Conservation (phyloP, 345 rosid species). For the Barbarea vulgaris region DNA sequence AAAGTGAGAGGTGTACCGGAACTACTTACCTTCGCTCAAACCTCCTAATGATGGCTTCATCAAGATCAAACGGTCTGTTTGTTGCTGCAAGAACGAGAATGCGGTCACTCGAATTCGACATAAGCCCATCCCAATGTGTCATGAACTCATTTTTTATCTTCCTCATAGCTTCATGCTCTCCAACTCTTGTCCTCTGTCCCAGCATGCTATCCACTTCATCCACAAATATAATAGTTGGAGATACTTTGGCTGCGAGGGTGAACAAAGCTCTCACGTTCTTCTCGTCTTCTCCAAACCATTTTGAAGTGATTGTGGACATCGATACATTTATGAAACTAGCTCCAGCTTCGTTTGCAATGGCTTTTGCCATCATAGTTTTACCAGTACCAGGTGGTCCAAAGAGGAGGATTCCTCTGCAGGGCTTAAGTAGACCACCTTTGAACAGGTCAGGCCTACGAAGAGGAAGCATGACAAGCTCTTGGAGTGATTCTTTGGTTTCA, state of each 20-base stretch:
- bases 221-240: conserved; percentile 95
- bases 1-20: not conserved
- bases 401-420: conserved; percentile 95
- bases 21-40: conserved; percentile 82
- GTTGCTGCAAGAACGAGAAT: conserved; percentile 99
- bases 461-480: conserved; percentile 99
- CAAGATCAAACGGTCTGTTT: conserved; percentile 98
- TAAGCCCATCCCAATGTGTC: conserved; percentile 98
- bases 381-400: conserved; percentile 99
- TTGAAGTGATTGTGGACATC: conserved; percentile 98
- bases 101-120: conserved; percentile 75
- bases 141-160: conserved; percentile 97
- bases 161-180: conserved; percentile 99
- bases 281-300: conserved; percentile 99
- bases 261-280: conserved; percentile 95
- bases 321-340: conserved; percentile 99
- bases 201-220: conserved; percentile 99
- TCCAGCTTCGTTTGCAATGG: conserved; percentile 98
- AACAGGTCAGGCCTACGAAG: conserved; percentile 96
- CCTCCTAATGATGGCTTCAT: conserved; percentile 98
- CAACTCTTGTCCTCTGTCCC: conserved; percentile 93
- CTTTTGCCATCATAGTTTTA: conserved; percentile 99
- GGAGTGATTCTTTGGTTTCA: conserved; percentile 93
- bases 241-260: conserved; percentile 91
- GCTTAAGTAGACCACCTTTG: conserved; percentile 96